A percentile compares a stretch with the other conserved stretches of the same genome.
Evolutionary conservation across 441 rosid species (phyloP).

Genomic region (Adansonia madagascariensis): DNA sequence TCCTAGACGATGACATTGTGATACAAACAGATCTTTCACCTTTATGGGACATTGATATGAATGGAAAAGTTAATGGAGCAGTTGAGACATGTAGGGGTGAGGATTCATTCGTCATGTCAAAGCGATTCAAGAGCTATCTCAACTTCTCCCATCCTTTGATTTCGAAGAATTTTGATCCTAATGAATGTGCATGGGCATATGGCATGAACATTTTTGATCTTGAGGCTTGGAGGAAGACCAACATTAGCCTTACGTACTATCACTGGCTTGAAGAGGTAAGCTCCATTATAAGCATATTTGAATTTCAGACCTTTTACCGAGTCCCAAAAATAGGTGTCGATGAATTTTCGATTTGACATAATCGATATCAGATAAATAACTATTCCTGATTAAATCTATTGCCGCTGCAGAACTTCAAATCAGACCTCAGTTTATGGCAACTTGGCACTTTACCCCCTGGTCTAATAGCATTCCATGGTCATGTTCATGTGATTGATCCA

Average conservation of each 20-base stretch:
- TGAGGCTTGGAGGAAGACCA: conserved; percentile 84
- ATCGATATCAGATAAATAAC: neutral
- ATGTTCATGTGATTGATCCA: conserved; percentile 78
- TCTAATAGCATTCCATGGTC: conserved; percentile 87
- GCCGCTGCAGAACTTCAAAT: conserved; percentile 80
- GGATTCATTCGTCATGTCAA: conserved; percentile 84
- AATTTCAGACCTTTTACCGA: too few species aligned
- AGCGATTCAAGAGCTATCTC: conserved; percentile 78
- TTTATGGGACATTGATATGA: conserved; percentile 88
- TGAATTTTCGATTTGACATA: neutral
- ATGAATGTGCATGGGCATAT: conserved; percentile 95
- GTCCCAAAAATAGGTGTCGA: too few species aligned
- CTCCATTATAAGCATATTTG: neutral
- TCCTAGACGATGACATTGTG: conserved; percentile 92
- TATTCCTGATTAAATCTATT: neutral
- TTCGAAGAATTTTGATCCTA: conserved; percentile 60
- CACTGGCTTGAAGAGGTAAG: conserved; percentile 84
- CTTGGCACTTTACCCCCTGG: conserved; percentile 96
- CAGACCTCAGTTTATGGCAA: conserved; percentile 95
- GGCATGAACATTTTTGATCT: conserved; percentile 94
- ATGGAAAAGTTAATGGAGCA: conserved; percentile 91
- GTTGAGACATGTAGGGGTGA: conserved; percentile 85
- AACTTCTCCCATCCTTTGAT: conserved; percentile 90
- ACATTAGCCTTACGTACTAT: conserved; percentile 85
- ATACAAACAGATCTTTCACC: conserved; percentile 92